Conservation (phyloP, 148 eudicot genomes). For the Suaeda aralocaspica region DNA sequence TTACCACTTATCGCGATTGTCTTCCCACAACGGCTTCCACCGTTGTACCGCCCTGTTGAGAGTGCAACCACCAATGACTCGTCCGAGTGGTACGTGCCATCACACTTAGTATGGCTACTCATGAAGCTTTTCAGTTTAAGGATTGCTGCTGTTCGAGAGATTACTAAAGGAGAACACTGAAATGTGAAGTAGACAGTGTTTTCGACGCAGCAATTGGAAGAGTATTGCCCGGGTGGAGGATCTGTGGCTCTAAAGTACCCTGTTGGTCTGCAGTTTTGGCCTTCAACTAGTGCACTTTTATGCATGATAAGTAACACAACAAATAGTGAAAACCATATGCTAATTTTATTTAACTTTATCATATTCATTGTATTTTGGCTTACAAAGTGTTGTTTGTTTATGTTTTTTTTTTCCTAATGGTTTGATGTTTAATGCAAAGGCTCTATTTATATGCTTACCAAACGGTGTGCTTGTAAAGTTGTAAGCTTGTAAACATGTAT, state of each 20-base stretch:
- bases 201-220: slow-evolving; percentile 31
- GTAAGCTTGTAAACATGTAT: slow-evolving; percentile 2
- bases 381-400: not conserved
- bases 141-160: slow-evolving; percentile 25
- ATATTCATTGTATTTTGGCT: not conserved
- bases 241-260: slow-evolving; percentile 27
- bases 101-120: slow-evolving; percentile 26
- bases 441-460: slow-evolving; percentile 7
- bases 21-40: slow-evolving; percentile 31
- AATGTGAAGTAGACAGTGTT: slow-evolving; percentile 34
- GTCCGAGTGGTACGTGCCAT: slow-evolving; percentile 27
- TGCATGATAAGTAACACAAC: slow-evolving; percentile 14
- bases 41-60: slow-evolving; percentile 47
- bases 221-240: slow-evolving; percentile 36
- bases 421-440: not conserved
- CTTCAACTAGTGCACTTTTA: slow-evolving; percentile 22
- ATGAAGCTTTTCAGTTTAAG: slow-evolving; percentile 34
- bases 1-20: slow-evolving; percentile 23
- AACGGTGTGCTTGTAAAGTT: too few species aligned
- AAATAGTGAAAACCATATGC: slow-evolving; percentile 5
- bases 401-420: too few species aligned
- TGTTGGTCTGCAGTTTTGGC: slow-evolving; percentile 34
- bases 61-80: slow-evolving; percentile 32
- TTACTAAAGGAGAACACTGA: slow-evolving; percentile 37
- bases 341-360: slow-evolving; percentile 7